Conservation (phyloP, 148 eudicot genomes). For the Simmondsia chinensis region DNA sequence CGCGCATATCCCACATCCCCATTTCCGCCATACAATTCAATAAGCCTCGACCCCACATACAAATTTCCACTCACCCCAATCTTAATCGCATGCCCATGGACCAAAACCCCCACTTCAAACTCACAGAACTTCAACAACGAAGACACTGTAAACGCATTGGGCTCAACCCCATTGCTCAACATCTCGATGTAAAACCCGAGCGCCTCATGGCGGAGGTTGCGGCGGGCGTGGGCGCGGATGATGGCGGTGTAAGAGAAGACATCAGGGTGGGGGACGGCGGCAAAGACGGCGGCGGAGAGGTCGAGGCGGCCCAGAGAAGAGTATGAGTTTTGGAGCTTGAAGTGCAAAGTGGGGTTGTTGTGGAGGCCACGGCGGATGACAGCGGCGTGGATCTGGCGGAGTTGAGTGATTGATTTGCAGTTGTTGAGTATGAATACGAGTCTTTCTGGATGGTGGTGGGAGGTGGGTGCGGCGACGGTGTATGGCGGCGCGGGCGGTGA, state of each 20-base stretch:
- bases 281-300: constrained; percentile 38
- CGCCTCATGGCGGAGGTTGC: constrained; percentile 33
- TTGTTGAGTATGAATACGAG: constrained; percentile 42
- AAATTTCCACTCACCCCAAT: constrained; percentile 37
- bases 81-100: constrained; percentile 55
- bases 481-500: too few species aligned
- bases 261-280: constrained; percentile 28
- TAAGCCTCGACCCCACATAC: constrained; percentile 58
- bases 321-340: constrained; percentile 80
- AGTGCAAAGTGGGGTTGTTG: constrained; percentile 35
- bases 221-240: constrained; percentile 37
- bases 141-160: constrained; percentile 70
- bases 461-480: constrained; percentile 9
- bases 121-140: constrained; percentile 45
- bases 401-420: constrained; percentile 24
- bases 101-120: constrained; percentile 22
- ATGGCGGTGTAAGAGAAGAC: constrained; percentile 63
- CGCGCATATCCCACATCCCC: constrained; percentile 55
- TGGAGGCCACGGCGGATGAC: constrained; percentile 57
- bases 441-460: constrained; percentile 33
- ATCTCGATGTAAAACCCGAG: constrained; percentile 39
- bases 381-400: constrained; percentile 64
- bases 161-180: constrained; percentile 47
- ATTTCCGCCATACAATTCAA: constrained; percentile 53
- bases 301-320: constrained; percentile 42